A percentile compares a stretch with the other conserved stretches of the same genome.
Evolutionary conservation across 2,329 filamentous ascomycete genomes (phyloP).

Genomic region (Arthrobotrys iridis): DNA sequence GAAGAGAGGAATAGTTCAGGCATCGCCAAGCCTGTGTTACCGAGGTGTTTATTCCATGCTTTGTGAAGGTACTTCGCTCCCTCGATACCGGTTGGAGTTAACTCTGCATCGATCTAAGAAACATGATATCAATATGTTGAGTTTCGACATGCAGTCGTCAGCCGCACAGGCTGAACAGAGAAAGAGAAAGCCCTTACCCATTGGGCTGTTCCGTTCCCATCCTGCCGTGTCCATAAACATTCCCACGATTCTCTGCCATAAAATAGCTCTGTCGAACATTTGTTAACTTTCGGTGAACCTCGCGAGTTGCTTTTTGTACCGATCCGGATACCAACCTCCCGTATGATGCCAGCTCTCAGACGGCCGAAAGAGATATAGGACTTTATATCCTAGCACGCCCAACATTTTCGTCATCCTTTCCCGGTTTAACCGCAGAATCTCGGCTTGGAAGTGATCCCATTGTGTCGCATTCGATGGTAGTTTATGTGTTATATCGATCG

Average conservation of each 20-base stretch:
- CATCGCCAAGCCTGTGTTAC: constrained; percentile 17
- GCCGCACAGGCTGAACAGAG: background rate
- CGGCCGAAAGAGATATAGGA: constrained; percentile 52
- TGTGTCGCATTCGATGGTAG: constrained; percentile 36
- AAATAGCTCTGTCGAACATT: constrained; percentile 26
- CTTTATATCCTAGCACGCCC: constrained; percentile 39
- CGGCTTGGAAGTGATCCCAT: constrained; percentile 40
- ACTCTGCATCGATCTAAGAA: constrained; percentile 44
- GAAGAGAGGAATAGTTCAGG: constrained; percentile 50
- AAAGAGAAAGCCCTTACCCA: constrained; percentile 3
- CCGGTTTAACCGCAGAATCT: constrained; percentile 27
- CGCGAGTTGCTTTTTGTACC: background rate
- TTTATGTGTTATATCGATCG: constrained; percentile 21
- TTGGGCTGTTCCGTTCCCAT: constrained; percentile 50
- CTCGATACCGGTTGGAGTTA: constrained; percentile 37
- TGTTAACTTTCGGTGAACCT: background rate
- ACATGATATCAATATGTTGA: background rate
- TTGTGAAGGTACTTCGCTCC: constrained; percentile 30
- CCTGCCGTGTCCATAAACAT: constrained; percentile 49
- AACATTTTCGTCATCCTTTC: constrained; percentile 14
- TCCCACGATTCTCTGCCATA: constrained; percentile 51
- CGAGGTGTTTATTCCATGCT: constrained; percentile 39
- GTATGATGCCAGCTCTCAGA: constrained; percentile 49
- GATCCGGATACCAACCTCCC: constrained; percentile 50
- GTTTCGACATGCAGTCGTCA: background rate